Evolutionary conservation across 768 basidiomycete species (phyloP).

Genomic region (Tricholoma bakamatsutake): DNA sequence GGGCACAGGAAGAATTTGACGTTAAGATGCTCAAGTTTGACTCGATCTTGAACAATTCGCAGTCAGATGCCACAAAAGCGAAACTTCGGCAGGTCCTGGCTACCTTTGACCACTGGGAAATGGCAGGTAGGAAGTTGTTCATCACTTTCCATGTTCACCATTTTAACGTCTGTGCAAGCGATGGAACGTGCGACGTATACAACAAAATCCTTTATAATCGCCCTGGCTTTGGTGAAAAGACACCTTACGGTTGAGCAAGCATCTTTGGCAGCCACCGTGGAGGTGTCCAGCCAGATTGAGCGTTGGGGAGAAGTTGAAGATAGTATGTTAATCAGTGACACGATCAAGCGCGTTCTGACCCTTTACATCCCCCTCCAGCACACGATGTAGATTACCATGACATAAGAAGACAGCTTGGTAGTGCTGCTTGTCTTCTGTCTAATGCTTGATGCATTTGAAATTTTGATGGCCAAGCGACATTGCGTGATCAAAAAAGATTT

Average conservation of each 20-base stretch:
- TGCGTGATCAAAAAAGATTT: too few species aligned
- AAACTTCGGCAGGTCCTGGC: constrained; percentile 54
- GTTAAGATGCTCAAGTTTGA: constrained; percentile 64
- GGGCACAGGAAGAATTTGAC: constrained; percentile 63
- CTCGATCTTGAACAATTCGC: constrained; percentile 65
- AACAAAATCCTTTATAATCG: constrained; percentile 88
- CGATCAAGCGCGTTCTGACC: constrained; percentile 5
- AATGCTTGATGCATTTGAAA: too few species aligned
- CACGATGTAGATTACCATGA: constrained; percentile 98
- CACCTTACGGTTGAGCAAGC: constrained; percentile 80
- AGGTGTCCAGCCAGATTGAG: constrained; percentile 93
- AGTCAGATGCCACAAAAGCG: constrained; percentile 61
- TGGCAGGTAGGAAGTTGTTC: constrained; percentile 62
- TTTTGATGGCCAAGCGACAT: constrained; percentile 1
- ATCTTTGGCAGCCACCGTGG: constrained; percentile 79
- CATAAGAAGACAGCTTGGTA: constrained; percentile 79
- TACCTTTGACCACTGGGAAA: constrained; percentile 73
- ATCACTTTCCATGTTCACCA: neutral
- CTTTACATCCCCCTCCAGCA: constrained; percentile 40
- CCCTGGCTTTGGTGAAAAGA: constrained; percentile 74
- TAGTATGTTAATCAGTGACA: constrained; percentile 51
- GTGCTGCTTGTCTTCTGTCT: constrained; percentile 60
- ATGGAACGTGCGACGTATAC: constrained; percentile 88
- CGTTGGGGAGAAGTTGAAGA: constrained; percentile 99
- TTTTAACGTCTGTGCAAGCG: constrained; percentile 38